Conservation (phyloP, 108 stramenopile species). For the Cylindrotheca fusiformis region DNA sequence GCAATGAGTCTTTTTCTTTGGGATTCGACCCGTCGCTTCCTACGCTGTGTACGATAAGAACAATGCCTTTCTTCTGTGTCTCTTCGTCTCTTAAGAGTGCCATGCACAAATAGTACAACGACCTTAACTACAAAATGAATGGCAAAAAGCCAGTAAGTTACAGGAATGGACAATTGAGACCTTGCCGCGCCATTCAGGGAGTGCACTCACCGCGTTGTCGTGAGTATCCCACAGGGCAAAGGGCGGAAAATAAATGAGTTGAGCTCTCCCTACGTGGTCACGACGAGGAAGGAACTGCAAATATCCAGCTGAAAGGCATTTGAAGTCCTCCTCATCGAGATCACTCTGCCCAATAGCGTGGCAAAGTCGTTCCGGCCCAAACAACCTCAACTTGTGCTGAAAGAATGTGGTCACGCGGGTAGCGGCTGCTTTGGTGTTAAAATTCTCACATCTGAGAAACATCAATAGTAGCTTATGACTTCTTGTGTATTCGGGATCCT, state of each 20-base stretch:
- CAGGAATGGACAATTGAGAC: not conserved
- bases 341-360: not conserved
- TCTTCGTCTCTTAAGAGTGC: constrained; percentile 9
- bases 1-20: not conserved
- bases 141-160: not conserved
- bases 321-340: not conserved
- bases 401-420: constrained; percentile 15
- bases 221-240: not conserved
- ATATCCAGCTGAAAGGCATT: not conserved
- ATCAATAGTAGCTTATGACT: constrained; percentile 16
- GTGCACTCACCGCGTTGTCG: not conserved
- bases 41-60: constrained; percentile 13
- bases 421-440: constrained; percentile 22
- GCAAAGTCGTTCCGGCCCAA: too few species aligned
- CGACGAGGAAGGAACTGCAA: not conserved
- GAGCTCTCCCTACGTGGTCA: not conserved
- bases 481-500: constrained; percentile 5
- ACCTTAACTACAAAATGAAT: not conserved
- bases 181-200: not conserved
- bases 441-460: constrained; percentile 34
- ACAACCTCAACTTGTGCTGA: constrained; percentile 20
- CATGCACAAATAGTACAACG: constrained; percentile 7
- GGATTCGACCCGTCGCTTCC: not conserved
- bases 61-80: constrained; percentile 24
- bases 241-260: not conserved